Evolutionary conservation across 345 rosid genomes (phyloP).

Genomic region (Moricandia moricandioides): DNA sequence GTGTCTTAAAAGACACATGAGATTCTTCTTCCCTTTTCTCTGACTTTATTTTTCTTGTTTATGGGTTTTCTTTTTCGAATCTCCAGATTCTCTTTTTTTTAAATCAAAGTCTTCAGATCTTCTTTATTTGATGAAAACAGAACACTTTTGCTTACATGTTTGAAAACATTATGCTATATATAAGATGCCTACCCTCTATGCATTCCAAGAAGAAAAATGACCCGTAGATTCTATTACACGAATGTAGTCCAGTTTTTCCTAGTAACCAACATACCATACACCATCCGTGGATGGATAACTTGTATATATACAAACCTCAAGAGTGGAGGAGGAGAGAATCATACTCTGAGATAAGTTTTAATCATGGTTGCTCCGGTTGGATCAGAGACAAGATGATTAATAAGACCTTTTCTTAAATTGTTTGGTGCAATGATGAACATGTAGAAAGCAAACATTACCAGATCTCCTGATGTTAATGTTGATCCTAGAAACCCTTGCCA

Average conservation of each 20-base stretch:
- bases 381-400: conserved; percentile 77
- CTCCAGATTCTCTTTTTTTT: no score
- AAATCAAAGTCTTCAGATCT: no score
- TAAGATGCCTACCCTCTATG: no score
- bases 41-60: background rate
- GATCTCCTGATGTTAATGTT: conserved; percentile 79
- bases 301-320: conserved; percentile 5
- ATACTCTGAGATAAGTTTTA: conserved; percentile 62
- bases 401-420: conserved; percentile 64
- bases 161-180: no score
- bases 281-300: background rate
- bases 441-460: conserved; percentile 68
- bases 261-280: conserved; percentile 4
- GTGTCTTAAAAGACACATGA: background rate
- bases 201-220: background rate
- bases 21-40: background rate
- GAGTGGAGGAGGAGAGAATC: background rate
- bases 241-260: conserved; percentile 9
- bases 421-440: conserved; percentile 86
- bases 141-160: background rate
- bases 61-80: background rate
- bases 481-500: conserved; percentile 94
- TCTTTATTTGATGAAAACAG: background rate
- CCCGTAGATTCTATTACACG: conserved; percentile 19
- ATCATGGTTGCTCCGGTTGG: conserved; percentile 92